Evolutionary conservation across 164 flowering plant genomes (phyloP).

Genomic region (Cinnamomum micranthum): DNA sequence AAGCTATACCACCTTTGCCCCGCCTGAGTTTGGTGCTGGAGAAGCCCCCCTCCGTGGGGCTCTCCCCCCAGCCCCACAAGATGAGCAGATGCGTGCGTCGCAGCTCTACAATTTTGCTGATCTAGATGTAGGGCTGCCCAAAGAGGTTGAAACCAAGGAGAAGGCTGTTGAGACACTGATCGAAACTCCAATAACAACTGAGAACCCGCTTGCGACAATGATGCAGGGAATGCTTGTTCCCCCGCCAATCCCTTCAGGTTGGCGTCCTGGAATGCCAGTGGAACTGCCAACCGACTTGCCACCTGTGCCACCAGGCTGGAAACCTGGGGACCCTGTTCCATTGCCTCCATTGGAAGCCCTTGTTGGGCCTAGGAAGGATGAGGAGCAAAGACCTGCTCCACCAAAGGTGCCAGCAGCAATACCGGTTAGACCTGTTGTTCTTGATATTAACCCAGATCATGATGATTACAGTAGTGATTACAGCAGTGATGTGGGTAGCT

Average conservation of each 20-base stretch:
- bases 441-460: constrained; percentile 66
- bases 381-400: constrained; percentile 47
- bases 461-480: constrained; percentile 83
- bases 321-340: constrained; percentile 79
- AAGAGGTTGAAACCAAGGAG: constrained; percentile 45
- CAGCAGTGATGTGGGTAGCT: constrained; percentile 66
- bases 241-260: constrained; percentile 76
- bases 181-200: constrained; percentile 36
- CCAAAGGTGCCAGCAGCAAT: constrained; percentile 53
- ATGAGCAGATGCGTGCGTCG: constrained; percentile 95
- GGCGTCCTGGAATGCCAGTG: constrained; percentile 98
- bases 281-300: constrained; percentile 67
- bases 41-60: constrained; percentile 87
- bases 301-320: constrained; percentile 80
- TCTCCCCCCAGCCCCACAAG: constrained; percentile 97
- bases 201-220: constrained; percentile 29
- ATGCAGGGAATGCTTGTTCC: constrained; percentile 47
- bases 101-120: constrained; percentile 77
- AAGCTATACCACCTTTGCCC: constrained; percentile 96
- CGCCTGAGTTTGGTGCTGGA: constrained; percentile 93
- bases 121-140: constrained; percentile 85
- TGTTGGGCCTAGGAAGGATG: constrained; percentile 29
- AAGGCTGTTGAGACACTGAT: constrained; percentile 55
- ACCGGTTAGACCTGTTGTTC: constrained; percentile 68
- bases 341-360: constrained; percentile 64